phyloP scores from a whole-genome alignment of 2,329 filamentous ascomycete species.

The Fusarium domesticum region DNA sequence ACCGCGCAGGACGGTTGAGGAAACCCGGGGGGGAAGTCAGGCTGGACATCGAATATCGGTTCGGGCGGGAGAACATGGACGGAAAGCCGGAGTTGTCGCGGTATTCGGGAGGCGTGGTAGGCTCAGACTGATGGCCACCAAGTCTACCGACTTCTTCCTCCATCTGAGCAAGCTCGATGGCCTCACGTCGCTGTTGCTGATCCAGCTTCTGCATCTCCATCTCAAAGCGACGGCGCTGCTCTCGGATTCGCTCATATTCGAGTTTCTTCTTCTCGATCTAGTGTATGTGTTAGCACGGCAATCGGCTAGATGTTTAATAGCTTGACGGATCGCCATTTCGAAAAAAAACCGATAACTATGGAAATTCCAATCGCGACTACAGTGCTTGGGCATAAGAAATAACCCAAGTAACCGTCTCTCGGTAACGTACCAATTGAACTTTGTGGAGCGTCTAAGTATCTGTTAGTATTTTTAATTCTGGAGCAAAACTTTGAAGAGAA shows the following conservation, averaged over 20 bases:
- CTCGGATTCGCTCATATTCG: constrained; percentile 86
- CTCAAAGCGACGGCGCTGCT: constrained; percentile 86
- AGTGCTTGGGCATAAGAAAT: background rate
- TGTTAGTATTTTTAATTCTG: constrained; percentile 21
- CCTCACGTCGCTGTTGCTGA: constrained; percentile 76
- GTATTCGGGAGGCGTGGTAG: constrained; percentile 93
- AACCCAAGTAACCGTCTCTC: constrained; percentile 3
- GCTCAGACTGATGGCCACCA: constrained; percentile 82
- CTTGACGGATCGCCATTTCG: constrained; percentile 1
- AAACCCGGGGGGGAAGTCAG: constrained; percentile 77
- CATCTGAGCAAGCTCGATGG: constrained; percentile 80
- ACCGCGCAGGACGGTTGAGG: constrained; percentile 69
- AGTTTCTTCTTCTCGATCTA: constrained; percentile 92
- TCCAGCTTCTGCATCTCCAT: constrained; percentile 89
- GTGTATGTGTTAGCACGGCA: constrained; percentile 35
- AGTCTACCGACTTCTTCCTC: constrained; percentile 68
- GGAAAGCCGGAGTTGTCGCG: constrained; percentile 74
- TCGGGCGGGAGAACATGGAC: constrained; percentile 76
- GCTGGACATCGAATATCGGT: constrained; percentile 85
- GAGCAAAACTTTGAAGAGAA: background rate
- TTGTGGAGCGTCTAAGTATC: constrained; percentile 59
- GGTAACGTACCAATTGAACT: constrained; percentile 69
- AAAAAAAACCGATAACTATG: constrained; percentile 3
- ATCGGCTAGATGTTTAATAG: background rate
- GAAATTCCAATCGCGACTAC: background rate